Evolutionary conservation across 139 green algal species (phyloP), one percentile per base, ranked within the genome.

Genomic region (Diplosphaera chodatii): DNA sequence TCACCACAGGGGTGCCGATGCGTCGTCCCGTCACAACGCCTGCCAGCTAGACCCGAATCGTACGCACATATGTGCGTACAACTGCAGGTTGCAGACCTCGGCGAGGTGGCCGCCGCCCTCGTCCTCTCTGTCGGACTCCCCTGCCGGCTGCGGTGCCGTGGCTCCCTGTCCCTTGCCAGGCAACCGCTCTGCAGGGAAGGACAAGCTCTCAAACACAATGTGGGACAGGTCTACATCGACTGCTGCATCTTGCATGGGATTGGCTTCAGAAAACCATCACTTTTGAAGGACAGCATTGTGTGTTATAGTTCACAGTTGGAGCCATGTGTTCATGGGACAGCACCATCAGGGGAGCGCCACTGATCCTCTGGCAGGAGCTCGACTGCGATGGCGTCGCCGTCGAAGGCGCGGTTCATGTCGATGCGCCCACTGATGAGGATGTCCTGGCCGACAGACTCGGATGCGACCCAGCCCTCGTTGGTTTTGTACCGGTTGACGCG

Each of bases 321-420:
- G n/a, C n/a, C n/a, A n/a, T n/a, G n/a, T n/a, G n/a, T n/a, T n/a
- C n/a, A n/a, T n/a, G n/a, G n/a, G 37, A 10, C 6, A 48, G 37
- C 37, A 59, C 48, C 48, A n/a, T 10, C 48, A 25, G 48, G 48
- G 3, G 48, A 59, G 48, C 74, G 71, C 90, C 93, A 97, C 71
- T 94, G 68, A 0, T 82, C 76, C 77, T 96, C 80, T 0, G 92
- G 91, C 56, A 94, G 85, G 76, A 95, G 78, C 80, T 96, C 90
- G 31, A 96, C 81, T 55, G 83, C 84, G 68, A 90, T 82, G 5
- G 85, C 67, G 62, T 88, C 85, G 18, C 87, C 87, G 55, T 90
- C 88, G 29, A 97, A 80, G 2, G 92, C 92, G 0, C 92, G 76
- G 83, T 96, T 97, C 85, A 95, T 91, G 68, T 84, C 85, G 0